Evolutionary conservation across 2,329 filamentous ascomycete genomes (phyloP).

Genomic region (Pseudogymnoascus sp.): DNA sequence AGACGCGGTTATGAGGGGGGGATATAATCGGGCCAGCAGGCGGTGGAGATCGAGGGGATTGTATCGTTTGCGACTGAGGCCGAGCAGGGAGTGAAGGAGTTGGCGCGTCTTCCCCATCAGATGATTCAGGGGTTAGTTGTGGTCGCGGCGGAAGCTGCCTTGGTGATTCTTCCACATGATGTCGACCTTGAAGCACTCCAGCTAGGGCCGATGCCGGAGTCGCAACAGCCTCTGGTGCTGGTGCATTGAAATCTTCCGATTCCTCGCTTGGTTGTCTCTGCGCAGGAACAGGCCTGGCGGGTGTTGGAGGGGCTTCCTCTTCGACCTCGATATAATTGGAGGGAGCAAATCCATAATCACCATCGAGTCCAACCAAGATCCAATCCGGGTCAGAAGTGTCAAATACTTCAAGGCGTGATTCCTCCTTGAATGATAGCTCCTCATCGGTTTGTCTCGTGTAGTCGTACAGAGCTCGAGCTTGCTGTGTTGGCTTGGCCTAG

Average conservation of each 20-base stretch:
- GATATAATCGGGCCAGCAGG: slow-evolving; percentile 36
- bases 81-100: slow-evolving; percentile 56
- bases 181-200: slow-evolving; percentile 41
- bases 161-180: slow-evolving; percentile 33
- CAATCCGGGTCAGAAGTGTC: slow-evolving; percentile 91
- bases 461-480: slow-evolving; percentile 92
- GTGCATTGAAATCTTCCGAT: slow-evolving; percentile 7
- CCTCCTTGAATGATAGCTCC: slow-evolving; percentile 91
- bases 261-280: slow-evolving; percentile 3
- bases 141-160: slow-evolving; percentile 40
- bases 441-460: slow-evolving; percentile 96
- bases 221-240: slow-evolving; percentile 3
- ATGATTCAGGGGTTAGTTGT: slow-evolving; percentile 57
- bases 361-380: slow-evolving; percentile 80
- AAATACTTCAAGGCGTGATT: slow-evolving; percentile 73
- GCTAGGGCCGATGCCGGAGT: slow-evolving; percentile 41
- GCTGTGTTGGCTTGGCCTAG: slow-evolving; percentile 56
- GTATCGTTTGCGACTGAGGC: slow-evolving; percentile 47
- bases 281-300: slow-evolving; percentile 16
- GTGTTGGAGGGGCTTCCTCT: slow-evolving; percentile 20
- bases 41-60: slow-evolving; percentile 32
- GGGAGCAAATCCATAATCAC: slow-evolving; percentile 88
- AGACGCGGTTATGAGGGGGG: slow-evolving; percentile 45
- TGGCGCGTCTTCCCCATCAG: slow-evolving; percentile 53
- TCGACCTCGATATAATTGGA: slow-evolving; percentile 86